Base-by-base conservation (phyloP, 2,329 filamentous ascomycete species). In the Venturia aucupariae region DNA sequence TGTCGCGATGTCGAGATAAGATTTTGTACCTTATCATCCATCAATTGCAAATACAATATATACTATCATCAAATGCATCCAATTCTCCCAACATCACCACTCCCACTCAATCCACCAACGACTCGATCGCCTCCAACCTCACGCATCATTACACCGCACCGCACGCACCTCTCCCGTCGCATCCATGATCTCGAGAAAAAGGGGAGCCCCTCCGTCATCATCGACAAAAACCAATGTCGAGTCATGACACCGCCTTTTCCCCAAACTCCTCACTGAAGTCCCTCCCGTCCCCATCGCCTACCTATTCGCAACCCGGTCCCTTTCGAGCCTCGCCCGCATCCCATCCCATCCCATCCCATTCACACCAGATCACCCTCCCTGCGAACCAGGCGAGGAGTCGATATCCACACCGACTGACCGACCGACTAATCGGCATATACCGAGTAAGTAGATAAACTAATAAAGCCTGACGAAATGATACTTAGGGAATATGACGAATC, bases 241-340 rank as follows among this genome's bases (percentile, higher is more conserved):
- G 55, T 60, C 55, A 60, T 39, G 55, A 60, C 55, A 60, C 55
- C 55, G 55, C 55, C 19, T 60, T 22, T 54, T 54, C 48, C 30
- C 8, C 6, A 30, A n/a, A 6, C 27, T 51, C n/a, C 24, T 51
- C n/a, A 22, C 46, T n/a, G n/a, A n/a, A n/a, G n/a, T n/a, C n/a
- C n/a, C n/a, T n/a, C 32, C 32, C 4, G 10, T 10, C 32, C 10
- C 32, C 32, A 35, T 10, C 10, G 4, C 32, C 32, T 35, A 4
- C 4, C 32, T 10, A 54, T 54, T 54, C 48, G 48, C 48, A 19
- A 54, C 30, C 22, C 22, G 10, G 24, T 54, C 48, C 48, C 32
- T 30, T 54, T 54, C 6, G 48, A 7, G 22, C 27, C 46, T 51
- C 35, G 35, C 35, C 35, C 10, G 35, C 4, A 38, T 41, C 32